Base-by-base conservation (phyloP, 2,329 filamentous ascomycete species). In the Endocalyx cinctus region DNA sequence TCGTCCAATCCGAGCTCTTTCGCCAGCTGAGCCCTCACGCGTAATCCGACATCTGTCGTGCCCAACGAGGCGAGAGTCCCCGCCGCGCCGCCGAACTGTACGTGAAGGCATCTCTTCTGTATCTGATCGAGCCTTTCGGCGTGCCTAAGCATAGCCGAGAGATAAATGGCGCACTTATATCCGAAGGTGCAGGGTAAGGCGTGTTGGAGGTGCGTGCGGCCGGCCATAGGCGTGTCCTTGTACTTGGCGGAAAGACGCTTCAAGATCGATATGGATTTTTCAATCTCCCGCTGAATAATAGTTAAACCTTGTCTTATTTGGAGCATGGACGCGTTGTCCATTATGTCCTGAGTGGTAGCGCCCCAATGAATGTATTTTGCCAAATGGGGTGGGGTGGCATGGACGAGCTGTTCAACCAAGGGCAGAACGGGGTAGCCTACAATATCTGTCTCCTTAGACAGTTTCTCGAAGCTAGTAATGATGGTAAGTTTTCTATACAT, bases 341-440 rank as follows among this genome's bases (percentile, higher is more conserved):
- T 76, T 37, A 77, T 75, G 42, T 77, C 72, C 41, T 77, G 73
- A 0, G 73, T 77, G 0, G 73, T 77, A 2, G 72, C 71, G 7
- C 73, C 73, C 72, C 72, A 76, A 46, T 77, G 72, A 10, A 77
- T 64, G 43, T 72, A 76, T 38, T 63, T 59, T n/a, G 52, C 60
- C 5, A 55, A 44, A 19, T 56, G 51, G 11, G 46, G 50, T 16
- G 46, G 52, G n/a, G 51, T 50, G 15, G 14, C 25, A 23, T 55
- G 52, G 2, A 62, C 62, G 16, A 74, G 50, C 37, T 74, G 71
- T 22, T 64, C 58, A 3, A 74, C 65, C 10, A 75, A 45, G 1
- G 69, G 67, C 1, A 75, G 55, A 7, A 75, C 70, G 0, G 71
- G 71, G 34, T 75, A 74, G 2, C 71, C 70, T 0, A 75, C 70